phyloP scores from a whole-genome alignment of 768 basidiomycete species.

The Lyophyllum decastes region DNA sequence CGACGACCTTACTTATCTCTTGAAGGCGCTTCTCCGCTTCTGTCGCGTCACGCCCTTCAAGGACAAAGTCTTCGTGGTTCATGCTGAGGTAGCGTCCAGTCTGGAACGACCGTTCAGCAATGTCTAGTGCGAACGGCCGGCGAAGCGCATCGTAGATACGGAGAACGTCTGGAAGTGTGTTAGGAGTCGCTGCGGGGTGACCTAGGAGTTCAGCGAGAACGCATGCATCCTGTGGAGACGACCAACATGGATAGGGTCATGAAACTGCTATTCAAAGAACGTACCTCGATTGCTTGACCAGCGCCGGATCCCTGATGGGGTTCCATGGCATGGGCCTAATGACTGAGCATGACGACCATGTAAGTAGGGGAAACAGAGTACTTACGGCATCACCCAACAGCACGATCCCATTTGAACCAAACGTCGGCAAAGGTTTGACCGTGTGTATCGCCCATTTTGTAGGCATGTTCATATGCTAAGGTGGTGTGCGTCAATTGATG shows the following conservation, averaged over 20 bases:
- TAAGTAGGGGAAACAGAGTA: background rate
- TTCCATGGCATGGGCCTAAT: slow-evolving; percentile 44
- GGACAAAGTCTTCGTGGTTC: slow-evolving; percentile 17
- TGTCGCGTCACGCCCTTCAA: slow-evolving; percentile 21
- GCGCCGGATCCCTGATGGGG: slow-evolving; percentile 51
- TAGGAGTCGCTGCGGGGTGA: slow-evolving; percentile 11
- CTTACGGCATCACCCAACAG: slow-evolving; percentile 52
- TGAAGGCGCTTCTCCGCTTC: slow-evolving; percentile 20
- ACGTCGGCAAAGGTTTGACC: slow-evolving; percentile 39
- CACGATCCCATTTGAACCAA: slow-evolving; percentile 38
- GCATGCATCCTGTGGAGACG: slow-evolving; percentile 35
- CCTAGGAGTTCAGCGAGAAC: slow-evolving; percentile 31
- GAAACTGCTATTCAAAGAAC: background rate
- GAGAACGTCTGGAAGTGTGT: slow-evolving; percentile 25
- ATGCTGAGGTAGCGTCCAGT: slow-evolving; percentile 18
- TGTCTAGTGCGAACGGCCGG: slow-evolving; percentile 35
- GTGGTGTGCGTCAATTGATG: background rate
- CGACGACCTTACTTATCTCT: slow-evolving; percentile 28
- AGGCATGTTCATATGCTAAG: slow-evolving; percentile 4
- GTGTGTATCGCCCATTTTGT: slow-evolving; percentile 46
- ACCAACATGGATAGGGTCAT: no score
- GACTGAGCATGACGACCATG: background rate
- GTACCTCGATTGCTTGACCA: slow-evolving; percentile 47
- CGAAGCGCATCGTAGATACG: slow-evolving; percentile 35
- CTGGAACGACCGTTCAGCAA: slow-evolving; percentile 20